phyloP scores from a whole-genome alignment of 2,329 filamentous ascomycete species.

The Diaporthe destruens region DNA sequence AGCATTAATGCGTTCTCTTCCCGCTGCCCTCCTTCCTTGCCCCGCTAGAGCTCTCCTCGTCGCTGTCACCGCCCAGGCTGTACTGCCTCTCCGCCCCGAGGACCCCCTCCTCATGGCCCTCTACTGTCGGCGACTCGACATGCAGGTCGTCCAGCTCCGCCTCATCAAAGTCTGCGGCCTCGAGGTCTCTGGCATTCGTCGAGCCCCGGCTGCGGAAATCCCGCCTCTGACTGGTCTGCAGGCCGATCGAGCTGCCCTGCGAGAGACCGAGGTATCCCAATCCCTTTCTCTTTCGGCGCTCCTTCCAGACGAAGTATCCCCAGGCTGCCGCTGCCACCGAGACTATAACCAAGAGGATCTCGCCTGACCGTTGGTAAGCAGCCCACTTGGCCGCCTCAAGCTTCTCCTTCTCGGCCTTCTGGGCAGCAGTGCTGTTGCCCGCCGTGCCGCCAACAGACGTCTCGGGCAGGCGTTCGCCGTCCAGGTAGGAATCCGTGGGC shows the following conservation, averaged over 20 bases:
- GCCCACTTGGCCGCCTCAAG: constrained; percentile 89
- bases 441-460: constrained; percentile 81
- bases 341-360: constrained; percentile 86
- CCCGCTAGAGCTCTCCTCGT: constrained; percentile 58
- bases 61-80: constrained; percentile 68
- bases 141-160: constrained; percentile 74
- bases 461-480: constrained; percentile 84
- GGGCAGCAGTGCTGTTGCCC: constrained; percentile 68
- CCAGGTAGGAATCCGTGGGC: constrained; percentile 83
- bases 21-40: constrained; percentile 46
- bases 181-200: constrained; percentile 63
- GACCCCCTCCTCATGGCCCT: constrained; percentile 46
- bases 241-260: constrained; percentile 49
- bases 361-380: constrained; percentile 89
- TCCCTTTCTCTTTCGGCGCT: constrained; percentile 64
- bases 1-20: neutral
- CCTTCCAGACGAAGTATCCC: constrained; percentile 79
- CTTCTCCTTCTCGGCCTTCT: constrained; percentile 76
- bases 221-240: constrained; percentile 51
- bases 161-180: constrained; percentile 76
- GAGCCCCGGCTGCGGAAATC: constrained; percentile 60
- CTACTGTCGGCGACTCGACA: constrained; percentile 59
- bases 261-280: constrained; percentile 65
- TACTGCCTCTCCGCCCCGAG: constrained; percentile 61
- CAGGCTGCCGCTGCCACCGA: constrained; percentile 78